These are phyloP conservation scores for Kurtzmaniella cleridarum DNA, from an alignment of 805 yeast species.

Conservation along the genomic window DNA sequence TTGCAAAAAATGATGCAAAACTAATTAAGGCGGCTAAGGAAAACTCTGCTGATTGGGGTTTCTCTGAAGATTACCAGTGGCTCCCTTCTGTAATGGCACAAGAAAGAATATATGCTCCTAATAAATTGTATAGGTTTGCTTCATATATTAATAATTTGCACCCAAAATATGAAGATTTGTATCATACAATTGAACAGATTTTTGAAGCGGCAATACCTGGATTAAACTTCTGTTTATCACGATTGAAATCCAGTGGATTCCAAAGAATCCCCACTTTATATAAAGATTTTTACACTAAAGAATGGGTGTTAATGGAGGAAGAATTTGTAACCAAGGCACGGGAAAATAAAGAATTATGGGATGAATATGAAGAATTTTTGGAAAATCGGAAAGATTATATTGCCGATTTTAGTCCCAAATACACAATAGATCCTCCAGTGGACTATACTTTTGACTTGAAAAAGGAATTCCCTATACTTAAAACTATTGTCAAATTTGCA, in stretches of 20 bases:
- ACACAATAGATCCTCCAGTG: not conserved
- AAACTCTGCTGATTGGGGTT: conserved; percentile 9
- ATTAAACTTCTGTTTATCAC: conserved; percentile 20
- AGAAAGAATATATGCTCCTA: not conserved
- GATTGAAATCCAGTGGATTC: conserved; percentile 4
- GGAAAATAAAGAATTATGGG: not conserved
- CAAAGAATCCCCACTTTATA: too few relatives aligned
- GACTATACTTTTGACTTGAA: conserved; percentile 9
- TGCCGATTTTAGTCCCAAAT: not conserved
- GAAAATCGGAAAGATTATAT: not conserved
- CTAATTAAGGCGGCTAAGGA: conserved; percentile 8
- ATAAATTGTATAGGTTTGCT: conserved; percentile 13
- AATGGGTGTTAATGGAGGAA: not conserved
- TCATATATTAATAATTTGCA: conserved; percentile 40
- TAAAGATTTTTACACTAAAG: too few relatives aligned
- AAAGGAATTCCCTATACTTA: conserved; percentile 14
- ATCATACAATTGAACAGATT: conserved; percentile 22
- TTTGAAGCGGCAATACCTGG: conserved; percentile 28
- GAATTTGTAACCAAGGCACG: not conserved
- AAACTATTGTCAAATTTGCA: conserved; percentile 36
- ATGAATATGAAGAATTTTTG: not conserved
- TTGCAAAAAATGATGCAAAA: conserved; percentile 7
- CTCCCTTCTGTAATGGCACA: conserved; percentile 23
- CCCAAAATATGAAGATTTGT: conserved; percentile 23
- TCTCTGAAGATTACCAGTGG: conserved; percentile 32